phyloP scores from a whole-genome alignment of 495 filamentous ascomycete species.

The Neurospora discreta region DNA sequence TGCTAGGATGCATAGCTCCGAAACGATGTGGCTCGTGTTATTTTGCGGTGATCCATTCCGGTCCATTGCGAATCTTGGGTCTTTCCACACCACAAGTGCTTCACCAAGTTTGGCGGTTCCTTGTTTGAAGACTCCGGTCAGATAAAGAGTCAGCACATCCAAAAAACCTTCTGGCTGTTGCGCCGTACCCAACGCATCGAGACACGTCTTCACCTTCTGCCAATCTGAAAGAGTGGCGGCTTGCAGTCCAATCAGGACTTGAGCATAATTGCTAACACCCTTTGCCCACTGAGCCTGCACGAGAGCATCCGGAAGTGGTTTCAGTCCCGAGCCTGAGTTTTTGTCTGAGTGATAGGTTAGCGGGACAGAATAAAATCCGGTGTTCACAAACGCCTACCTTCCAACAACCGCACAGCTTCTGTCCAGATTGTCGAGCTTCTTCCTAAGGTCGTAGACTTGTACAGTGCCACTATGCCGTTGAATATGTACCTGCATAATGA shows the following conservation, averaged over 20 bases:
- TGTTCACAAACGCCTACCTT: constrained; percentile 2
- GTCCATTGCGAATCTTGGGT: constrained; percentile 42
- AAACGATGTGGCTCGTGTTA: constrained; percentile 41
- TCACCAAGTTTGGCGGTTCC: constrained; percentile 57
- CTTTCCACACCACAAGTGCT: constrained; percentile 57
- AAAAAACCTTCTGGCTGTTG: constrained; percentile 23
- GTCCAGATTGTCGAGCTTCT: constrained; percentile 41
- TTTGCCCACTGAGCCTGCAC: constrained; percentile 31
- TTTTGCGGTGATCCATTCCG: constrained; percentile 24
- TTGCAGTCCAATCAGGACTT: constrained; percentile 36
- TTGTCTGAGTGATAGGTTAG: constrained; percentile 21
- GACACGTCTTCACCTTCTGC: constrained; percentile 30
- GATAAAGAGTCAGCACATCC: constrained; percentile 46
- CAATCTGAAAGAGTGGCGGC: constrained; percentile 35
- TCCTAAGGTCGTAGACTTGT: constrained; percentile 52
- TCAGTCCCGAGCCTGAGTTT: constrained; percentile 13
- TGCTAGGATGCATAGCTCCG: constrained; percentile 66
- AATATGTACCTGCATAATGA: constrained; percentile 33
- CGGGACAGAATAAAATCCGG: background rate
- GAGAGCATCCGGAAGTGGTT: constrained; percentile 35
- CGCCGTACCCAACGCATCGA: constrained; percentile 26
- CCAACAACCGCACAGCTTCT: constrained; percentile 26
- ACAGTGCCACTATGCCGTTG: constrained; percentile 57
- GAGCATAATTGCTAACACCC: constrained; percentile 33
- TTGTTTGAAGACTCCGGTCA: constrained; percentile 66